Evolutionary conservation across 2,329 filamentous ascomycete genomes (phyloP), one percentile per base, ranked within the genome.

Genomic region (Ophiostoma australiae): DNA sequence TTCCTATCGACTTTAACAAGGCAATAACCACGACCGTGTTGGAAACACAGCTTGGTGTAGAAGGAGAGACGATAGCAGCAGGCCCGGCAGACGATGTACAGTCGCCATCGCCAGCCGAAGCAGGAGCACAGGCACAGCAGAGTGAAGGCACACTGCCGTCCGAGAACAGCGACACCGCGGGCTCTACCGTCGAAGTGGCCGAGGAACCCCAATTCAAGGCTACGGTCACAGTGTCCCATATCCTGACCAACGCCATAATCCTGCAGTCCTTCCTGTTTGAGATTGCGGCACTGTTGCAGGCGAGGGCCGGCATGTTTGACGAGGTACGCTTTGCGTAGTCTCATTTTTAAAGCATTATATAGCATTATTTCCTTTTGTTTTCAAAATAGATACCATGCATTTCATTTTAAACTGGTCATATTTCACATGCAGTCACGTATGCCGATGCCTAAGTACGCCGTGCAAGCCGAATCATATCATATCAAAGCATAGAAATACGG

Each of bases 261-360:
- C 82, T 93, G 71, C 92, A 95, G 78, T 90, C 91, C 48, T 95
- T 95, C 77, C 80, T 94, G 68, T 84, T 94, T 68, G 92, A 95
- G 79, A 79, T 94, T 71, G 89, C 91, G 1, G 90, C 90, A 35
- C 79, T 94, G 75, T 84, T 93, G 72, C 91, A 94, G 78, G 89
- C 91, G 48, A 84, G 92, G 70, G 90, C 90, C 33, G 89, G 89
- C 15, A 78, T 94, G 67, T 94, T 94, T 79, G 90, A 90, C 70
- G 92, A 94, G 78, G 89, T 93, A 35, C 86, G 85, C 55, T 92
- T 90, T 78, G 80, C 79, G 33, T 85, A 71, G 73, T 37, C 17
- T 17, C 20, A n/a, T 65, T 33, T n/a, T n/a, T 20, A 39, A 20
- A n/a, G n/a, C n/a, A 8, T 35, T 39, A 0, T 20, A 37, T 13